A percentile compares a stretch with the other conserved stretches of the same genome.
Conservation (phyloP, 495 filamentous ascomycete genomes). For the Darksidea phi region DNA sequence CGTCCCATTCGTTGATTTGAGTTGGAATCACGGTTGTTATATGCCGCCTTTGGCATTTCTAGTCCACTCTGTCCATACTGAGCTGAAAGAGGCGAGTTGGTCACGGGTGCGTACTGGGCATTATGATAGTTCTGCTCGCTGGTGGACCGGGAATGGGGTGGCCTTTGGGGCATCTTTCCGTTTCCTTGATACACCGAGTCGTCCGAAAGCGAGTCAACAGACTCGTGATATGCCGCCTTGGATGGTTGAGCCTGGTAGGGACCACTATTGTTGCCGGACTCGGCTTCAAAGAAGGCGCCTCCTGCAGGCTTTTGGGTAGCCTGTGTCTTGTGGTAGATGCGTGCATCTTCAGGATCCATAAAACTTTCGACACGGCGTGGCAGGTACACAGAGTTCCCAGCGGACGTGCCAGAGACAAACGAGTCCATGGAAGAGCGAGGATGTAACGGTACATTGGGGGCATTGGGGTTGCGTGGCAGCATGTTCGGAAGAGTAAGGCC, state of each 20-base stretch:
- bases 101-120: conserved; percentile 3
- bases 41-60: conserved; percentile 15
- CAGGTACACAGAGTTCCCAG: conserved; percentile 64
- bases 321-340: conserved; percentile 35
- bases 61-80: conserved; percentile 12
- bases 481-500: conserved; percentile 45
- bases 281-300: conserved; percentile 41
- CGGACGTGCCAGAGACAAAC: conserved; percentile 58
- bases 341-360: conserved; percentile 54
- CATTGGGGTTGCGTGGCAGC: conserved; percentile 48
- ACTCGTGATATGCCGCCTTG: conserved; percentile 26
- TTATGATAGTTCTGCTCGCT: conserved; percentile 6
- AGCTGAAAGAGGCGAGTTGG: conserved; percentile 24
- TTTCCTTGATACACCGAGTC: conserved; percentile 26
- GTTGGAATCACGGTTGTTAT: conserved; percentile 9
- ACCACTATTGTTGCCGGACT: conserved; percentile 13
- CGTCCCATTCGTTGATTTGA: conserved; percentile 17
- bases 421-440: conserved; percentile 72
- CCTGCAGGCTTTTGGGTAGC: conserved; percentile 40
- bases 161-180: conserved; percentile 15
- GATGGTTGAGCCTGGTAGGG: neutral
- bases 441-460: conserved; percentile 55
- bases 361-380: conserved; percentile 79
- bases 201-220: conserved; percentile 29
- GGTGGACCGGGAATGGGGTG: conserved; percentile 19